Base-by-base conservation (phyloP, 75 land plant species). In the Adiantum capillusveneris region DNA sequence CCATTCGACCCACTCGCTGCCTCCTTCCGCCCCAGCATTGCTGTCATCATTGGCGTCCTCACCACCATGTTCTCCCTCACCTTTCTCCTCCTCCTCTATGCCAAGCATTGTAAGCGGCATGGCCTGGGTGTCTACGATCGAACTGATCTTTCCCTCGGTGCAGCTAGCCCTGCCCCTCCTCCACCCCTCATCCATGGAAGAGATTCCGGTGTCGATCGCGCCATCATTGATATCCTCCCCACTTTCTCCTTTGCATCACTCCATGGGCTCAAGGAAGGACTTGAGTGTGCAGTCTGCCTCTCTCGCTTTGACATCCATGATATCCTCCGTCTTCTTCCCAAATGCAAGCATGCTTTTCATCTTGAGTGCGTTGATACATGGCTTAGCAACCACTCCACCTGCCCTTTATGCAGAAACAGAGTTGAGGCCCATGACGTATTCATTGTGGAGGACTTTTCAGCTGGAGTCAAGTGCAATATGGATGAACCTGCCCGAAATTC, bases 311-410 rank as follows among this genome's bases (percentile, higher is more conserved):
- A 82, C 60, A 85, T 79, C 56, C 44, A 49, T 11, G 94, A 88
- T 43, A 58, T 85, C 25, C 72, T 91, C 34, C 60, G 90, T 43
- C 58, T 91, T 24, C 72, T 91, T 34, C 97, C 97, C 0, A 83
- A 75, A 57, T 91, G 97, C 74, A 81, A 77, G 57, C 97, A 91
- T 70, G 97, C 97, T 14, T 91, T 91, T 63, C 97, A 91, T 54
- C 49, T 81, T 29, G 65, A 66, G 52, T 91, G 97, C 64, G 69
- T 91, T 31, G 97, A 84, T 57, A 77, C 62, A 27, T 91, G 90
- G 90, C 70, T 91, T 19, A 75, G 77, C 37, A 62, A 63, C 34
- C 84, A 91, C 60, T 81, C 97, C 11, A 78, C 76, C 51, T 87
- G 97, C 66, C 89, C 89, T 16, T 74, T 92, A 26, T 87, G 97